A percentile compares a stretch with the other conserved stretches of the same genome.
phyloP scores from a whole-genome alignment of 2,329 filamentous ascomycete species.

The Aspergillus candidus region DNA sequence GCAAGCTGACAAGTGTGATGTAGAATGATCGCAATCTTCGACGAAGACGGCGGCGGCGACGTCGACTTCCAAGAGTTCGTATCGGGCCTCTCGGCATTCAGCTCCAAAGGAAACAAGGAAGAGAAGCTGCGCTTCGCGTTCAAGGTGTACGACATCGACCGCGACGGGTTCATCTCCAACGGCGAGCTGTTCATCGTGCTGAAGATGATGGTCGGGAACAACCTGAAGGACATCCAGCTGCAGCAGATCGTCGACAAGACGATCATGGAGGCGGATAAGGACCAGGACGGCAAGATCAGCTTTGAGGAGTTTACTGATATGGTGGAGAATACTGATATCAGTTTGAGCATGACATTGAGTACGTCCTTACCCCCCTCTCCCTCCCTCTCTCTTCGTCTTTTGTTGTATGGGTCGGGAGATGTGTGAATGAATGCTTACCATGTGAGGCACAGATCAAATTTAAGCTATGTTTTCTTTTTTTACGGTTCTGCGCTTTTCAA shows the following conservation, averaged over 20 bases:
- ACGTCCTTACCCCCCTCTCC: constrained; percentile 23
- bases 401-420: not conserved
- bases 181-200: constrained; percentile 98
- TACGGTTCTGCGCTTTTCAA: not conserved
- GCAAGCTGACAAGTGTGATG: not conserved
- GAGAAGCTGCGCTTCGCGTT: constrained; percentile 97
- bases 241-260: constrained; percentile 99
- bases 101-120: constrained; percentile 97
- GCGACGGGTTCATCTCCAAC: constrained; percentile 97
- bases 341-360: constrained; percentile 63
- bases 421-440: constrained; percentile 3
- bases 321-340: constrained; percentile 85
- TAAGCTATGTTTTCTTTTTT: constrained; percentile 5
- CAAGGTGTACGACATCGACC: constrained; percentile 99
- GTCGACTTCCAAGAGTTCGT: constrained; percentile 99
- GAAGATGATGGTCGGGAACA: constrained; percentile 99
- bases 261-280: constrained; percentile 97
- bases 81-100: constrained; percentile 88
- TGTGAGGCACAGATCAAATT: constrained; percentile 14
- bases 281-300: constrained; percentile 95
- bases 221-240: constrained; percentile 96
- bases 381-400: constrained; percentile 1
- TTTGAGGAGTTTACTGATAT: constrained; percentile 99
- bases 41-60: constrained; percentile 94
- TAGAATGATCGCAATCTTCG: constrained; percentile 98